phyloP scores from a whole-genome alignment of 2,329 filamentous ascomycete species.

The Rasamsonia emersonii region DNA sequence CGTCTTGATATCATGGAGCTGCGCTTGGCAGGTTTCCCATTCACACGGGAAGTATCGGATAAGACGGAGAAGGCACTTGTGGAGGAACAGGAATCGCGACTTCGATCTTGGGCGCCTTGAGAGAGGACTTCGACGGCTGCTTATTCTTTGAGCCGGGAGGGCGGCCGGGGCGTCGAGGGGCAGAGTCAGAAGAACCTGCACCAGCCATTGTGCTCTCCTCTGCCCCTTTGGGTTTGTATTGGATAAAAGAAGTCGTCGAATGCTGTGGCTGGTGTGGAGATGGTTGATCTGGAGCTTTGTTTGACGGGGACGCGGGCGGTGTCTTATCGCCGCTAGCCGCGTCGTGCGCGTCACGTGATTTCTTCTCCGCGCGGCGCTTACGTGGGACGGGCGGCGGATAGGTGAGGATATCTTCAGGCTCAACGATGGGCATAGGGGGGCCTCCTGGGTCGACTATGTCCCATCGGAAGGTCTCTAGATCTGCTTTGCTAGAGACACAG shows the following conservation, averaged over 20 bases:
- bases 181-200: conserved; percentile 4
- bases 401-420: conserved; percentile 15
- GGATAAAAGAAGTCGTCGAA: conserved; percentile 1
- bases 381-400: conserved; percentile 13
- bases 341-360: conserved; percentile 6
- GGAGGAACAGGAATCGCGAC: conserved; percentile 12
- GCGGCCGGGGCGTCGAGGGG: conserved; percentile 16
- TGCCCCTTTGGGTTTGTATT: too few relatives aligned
- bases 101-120: conserved; percentile 11
- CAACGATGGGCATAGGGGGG: conserved; percentile 27
- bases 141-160: conserved; percentile 24
- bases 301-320: conserved; percentile 4
- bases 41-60: conserved; percentile 46
- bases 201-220: conserved; percentile 8
- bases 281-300: conserved; percentile 1
- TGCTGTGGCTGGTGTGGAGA: conserved; percentile 4
- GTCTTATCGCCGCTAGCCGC: conserved; percentile 1
- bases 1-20: conserved; percentile 54
- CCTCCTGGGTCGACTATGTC: conserved; percentile 52
- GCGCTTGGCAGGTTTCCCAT: conserved; percentile 49
- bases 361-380: conserved; percentile 2
- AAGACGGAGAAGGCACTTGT: conserved; percentile 13
- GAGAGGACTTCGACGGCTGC: conserved; percentile 9
- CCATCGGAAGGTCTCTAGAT: conserved; percentile 54
- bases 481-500: conserved; percentile 37